Evolutionary conservation across 768 basidiomycete species (phyloP), one percentile per base, ranked within the genome.

Genomic region (Coprinopsis sp.): DNA sequence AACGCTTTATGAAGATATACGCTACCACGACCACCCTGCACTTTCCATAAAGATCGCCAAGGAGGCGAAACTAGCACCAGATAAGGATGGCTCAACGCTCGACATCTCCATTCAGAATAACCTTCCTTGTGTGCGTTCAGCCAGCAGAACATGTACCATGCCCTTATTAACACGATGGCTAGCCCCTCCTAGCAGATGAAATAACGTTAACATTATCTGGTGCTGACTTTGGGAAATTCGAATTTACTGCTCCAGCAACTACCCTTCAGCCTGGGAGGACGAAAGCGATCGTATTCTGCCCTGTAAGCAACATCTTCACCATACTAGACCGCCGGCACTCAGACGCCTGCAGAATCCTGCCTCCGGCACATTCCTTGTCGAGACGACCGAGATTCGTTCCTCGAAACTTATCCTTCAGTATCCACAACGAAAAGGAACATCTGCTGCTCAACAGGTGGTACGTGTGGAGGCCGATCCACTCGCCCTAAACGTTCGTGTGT

Each of bases 51-150:
- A 66, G 6, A 64, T 86, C 3, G 55, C 68, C 0, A 59, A 66
- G 10, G 58, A 69, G 40, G 84, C 84, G 1, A 66, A 57, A 33
- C 58, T 77, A 19, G 77, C 77, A 2, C 76, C 76, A n/a, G 72
- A 70, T 2, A 73, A 79, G 51, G 91, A 94, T 60, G 82, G 84
- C 2, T 80, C 73, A 28, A 76, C 67, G 51, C 57, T 94, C 14
- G 66, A 77, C 44, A 73, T 85, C 14, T 68, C 69, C 1, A 64
- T 94, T 23, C 66, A 64, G 25, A 97, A 91, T 57, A 64, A 65
- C 30, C 61, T 95, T 19, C 84, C 89, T 25, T 88, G 89, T 54
- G 93, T 94, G 61, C 62, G 85, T 67, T 19, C n/a, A 12, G 18
- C 5, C 25, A 27, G 22, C 8, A 44, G 22, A 44, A 23, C 28